Evolutionary conservation across 805 yeast genomes (phyloP).

Genomic region (Myxozyma monticola): DNA sequence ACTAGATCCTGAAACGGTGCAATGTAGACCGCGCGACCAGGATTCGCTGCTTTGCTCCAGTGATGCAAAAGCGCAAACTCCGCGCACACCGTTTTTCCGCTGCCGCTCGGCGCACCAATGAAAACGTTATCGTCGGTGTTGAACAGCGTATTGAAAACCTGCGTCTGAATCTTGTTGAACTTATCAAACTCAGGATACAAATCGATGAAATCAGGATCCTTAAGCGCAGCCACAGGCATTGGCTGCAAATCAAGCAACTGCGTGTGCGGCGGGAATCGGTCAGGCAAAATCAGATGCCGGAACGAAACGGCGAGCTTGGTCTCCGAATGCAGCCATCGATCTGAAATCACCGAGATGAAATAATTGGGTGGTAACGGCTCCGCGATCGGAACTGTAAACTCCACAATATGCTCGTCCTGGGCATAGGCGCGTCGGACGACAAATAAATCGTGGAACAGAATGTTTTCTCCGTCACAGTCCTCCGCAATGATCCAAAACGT

Average conservation of each 20-base stretch:
- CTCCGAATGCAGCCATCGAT: conserved; percentile 81
- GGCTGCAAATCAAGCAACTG: conserved; percentile 54
- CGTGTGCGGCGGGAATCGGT: conserved; percentile 63
- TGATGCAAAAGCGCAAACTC: conserved; percentile 71
- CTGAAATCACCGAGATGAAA: conserved; percentile 71
- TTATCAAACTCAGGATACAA: conserved; percentile 48
- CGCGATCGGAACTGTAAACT: conserved; percentile 60
- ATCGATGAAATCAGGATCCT: conserved; percentile 48
- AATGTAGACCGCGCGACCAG: conserved; percentile 73
- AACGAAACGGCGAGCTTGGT: conserved; percentile 61
- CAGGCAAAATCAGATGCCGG: conserved; percentile 55
- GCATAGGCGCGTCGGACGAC: conserved; percentile 52
- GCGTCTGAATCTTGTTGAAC: conserved; percentile 77
- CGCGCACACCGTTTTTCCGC: conserved; percentile 71
- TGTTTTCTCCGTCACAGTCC: conserved; percentile 76
- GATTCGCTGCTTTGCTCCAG: conserved; percentile 58
- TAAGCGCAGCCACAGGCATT: conserved; percentile 52
- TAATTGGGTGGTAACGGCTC: conserved; percentile 68
- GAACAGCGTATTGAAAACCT: conserved; percentile 61
- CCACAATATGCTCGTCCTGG: conserved; percentile 57
- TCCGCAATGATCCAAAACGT: conserved; percentile 71
- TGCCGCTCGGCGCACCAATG: conserved; percentile 72
- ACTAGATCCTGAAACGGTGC: conserved; percentile 60
- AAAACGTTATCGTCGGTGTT: conserved; percentile 59
- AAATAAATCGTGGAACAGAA: conserved; percentile 61